Conservation (phyloP, 371 early-diverging fungal genomes). For the Rhizopus arrhizus region DNA sequence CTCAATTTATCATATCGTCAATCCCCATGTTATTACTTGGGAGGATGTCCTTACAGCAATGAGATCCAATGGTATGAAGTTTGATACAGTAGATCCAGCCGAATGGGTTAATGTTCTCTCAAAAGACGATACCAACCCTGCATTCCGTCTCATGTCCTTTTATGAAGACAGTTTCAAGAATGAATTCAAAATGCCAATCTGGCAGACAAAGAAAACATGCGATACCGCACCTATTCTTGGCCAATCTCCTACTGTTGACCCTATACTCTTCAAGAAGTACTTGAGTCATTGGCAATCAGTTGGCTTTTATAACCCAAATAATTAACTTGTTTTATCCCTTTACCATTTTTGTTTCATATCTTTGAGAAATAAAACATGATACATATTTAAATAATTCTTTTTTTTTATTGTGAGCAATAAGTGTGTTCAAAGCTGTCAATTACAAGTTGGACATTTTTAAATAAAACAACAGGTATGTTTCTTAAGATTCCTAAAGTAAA, state of each 20-base stretch:
- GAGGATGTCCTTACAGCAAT: slow-evolving; percentile 25
- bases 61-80: slow-evolving; percentile 27
- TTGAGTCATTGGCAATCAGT: slow-evolving; percentile 25
- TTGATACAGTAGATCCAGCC: slow-evolving; percentile 26
- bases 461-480: too few relatives aligned
- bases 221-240: slow-evolving; percentile 7
- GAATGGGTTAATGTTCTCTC: slow-evolving; percentile 36
- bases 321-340: too few relatives aligned
- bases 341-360: not conserved
- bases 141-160: slow-evolving; percentile 35
- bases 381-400: not conserved
- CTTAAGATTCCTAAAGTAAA: too few relatives aligned
- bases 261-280: slow-evolving; percentile 18
- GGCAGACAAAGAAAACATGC: slow-evolving; percentile 25
- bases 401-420: too few relatives aligned
- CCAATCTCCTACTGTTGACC: slow-evolving; percentile 16
- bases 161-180: slow-evolving; percentile 27
- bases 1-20: slow-evolving; percentile 40
- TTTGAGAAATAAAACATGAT: not conserved
- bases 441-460: too few relatives aligned
- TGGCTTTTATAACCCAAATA: slow-evolving; percentile 15
- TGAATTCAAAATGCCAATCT: slow-evolving; percentile 28
- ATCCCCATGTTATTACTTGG: slow-evolving; percentile 32
- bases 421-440: too few relatives aligned
- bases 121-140: slow-evolving; percentile 39